Conservation (phyloP, 1,139 yeast species). For the Suhomyces bolitotheri region DNA sequence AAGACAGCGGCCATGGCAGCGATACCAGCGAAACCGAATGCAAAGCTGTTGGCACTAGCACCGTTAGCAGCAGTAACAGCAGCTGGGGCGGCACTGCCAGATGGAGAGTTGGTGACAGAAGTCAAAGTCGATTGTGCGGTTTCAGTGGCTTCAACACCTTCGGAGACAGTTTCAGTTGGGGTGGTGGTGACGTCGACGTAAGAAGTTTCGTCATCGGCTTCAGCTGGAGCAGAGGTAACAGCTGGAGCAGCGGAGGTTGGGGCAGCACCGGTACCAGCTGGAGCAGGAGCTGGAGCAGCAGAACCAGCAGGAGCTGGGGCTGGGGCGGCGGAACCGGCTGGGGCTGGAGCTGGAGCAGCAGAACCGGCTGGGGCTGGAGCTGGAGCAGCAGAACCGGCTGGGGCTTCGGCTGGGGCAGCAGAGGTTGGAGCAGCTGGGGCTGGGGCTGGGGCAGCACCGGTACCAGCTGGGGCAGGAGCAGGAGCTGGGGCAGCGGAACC, state of each 20-base stretch:
- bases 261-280: conserved; percentile 24
- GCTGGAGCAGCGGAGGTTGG: conserved; percentile 14
- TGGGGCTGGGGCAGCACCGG: conserved; percentile 16
- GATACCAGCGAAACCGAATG: conserved; percentile 43
- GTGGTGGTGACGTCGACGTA: conserved; percentile 26
- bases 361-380: conserved; percentile 24
- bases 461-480: conserved; percentile 17
- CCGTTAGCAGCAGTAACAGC: conserved; percentile 27
- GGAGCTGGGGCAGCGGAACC: conserved; percentile 23
- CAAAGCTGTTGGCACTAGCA: conserved; percentile 28
- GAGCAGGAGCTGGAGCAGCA: conserved; percentile 13
- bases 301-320: conserved; percentile 11
- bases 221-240: conserved; percentile 9
- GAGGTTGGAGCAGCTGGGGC: conserved; percentile 12
- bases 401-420: conserved; percentile 10
- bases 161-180: conserved; percentile 39
- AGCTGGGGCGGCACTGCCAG: conserved; percentile 18
- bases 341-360: conserved; percentile 16
- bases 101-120: conserved; percentile 24
- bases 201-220: conserved; percentile 16
- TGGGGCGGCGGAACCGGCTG: conserved; percentile 17
- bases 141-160: conserved; percentile 38
- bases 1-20: conserved; percentile 48
- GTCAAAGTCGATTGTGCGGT: conserved; percentile 36
- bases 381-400: conserved; percentile 7